Evolutionary conservation across 352 stramenopile genomes (phyloP).

Genomic region (Phytophthora agathidicida): DNA sequence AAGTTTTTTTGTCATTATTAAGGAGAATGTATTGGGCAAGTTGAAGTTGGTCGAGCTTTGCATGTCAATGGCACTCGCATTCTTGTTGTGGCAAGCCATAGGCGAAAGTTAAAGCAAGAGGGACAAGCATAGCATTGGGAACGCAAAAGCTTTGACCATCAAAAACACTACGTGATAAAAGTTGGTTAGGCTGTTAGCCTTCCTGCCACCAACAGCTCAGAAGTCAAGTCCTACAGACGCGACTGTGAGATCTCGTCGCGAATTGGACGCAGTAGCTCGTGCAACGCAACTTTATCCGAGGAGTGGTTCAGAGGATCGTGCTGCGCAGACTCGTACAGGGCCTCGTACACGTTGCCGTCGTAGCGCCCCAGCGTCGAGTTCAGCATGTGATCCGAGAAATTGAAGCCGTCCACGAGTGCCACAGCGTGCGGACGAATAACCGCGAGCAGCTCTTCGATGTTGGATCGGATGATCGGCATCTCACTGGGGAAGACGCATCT

Average conservation of each 20-base stretch:
- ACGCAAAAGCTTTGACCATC: no score
- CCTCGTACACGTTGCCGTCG: constrained; percentile 79
- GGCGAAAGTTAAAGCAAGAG: no score
- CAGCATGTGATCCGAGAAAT: constrained; percentile 74
- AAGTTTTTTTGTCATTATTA: constrained; percentile 23
- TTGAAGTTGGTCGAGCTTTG: constrained; percentile 16
- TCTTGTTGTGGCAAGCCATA: no score
- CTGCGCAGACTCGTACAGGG: constrained; percentile 63
- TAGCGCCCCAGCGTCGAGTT: constrained; percentile 81
- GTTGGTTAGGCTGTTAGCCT: no score
- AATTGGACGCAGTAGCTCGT: constrained; percentile 66
- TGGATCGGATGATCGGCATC: constrained; percentile 52
- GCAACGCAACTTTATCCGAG: constrained; percentile 66
- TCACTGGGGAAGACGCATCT: constrained; percentile 50
- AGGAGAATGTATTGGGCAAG: constrained; percentile 9
- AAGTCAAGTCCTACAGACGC: constrained; percentile 45
- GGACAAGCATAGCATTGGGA: no score
- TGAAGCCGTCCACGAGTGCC: constrained; percentile 78
- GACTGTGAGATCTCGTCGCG: constrained; percentile 50
- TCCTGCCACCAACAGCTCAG: no score
- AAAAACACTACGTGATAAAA: no score
- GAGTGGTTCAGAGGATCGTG: constrained; percentile 67
- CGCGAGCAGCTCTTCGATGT: constrained; percentile 56
- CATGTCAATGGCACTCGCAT: neutral
- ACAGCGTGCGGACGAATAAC: constrained; percentile 74